A percentile compares a stretch with the other conserved stretches of the same genome.
Evolutionary conservation across 2,329 filamentous ascomycete species (phyloP).

Genomic region (Calonectria leucothoes): DNA sequence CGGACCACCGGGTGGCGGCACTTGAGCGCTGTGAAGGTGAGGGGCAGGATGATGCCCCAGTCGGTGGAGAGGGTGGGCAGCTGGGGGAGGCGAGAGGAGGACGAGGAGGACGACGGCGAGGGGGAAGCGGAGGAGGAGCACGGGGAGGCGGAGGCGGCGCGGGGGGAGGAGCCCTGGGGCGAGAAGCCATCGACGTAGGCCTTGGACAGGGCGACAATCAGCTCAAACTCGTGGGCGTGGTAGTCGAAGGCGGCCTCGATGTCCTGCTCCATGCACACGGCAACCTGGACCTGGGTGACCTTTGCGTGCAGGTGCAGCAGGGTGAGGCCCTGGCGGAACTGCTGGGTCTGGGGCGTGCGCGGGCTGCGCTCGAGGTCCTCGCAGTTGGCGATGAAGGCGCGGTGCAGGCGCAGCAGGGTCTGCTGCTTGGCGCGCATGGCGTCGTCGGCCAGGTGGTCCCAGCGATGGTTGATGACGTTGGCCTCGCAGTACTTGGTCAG

Average conservation of each 20-base stretch:
- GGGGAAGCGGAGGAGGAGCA: too few species aligned
- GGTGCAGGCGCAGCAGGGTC: neutral
- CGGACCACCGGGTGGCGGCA: neutral
- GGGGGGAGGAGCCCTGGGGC: neutral
- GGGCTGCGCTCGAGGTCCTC: neutral
- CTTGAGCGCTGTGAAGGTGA: neutral
- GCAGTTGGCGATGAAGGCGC: neutral
- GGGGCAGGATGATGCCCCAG: neutral
- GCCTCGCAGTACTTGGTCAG: neutral
- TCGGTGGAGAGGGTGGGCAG: neutral
- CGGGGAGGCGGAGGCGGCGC: too few species aligned
- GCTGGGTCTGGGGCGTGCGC: neutral
- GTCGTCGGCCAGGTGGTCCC: neutral
- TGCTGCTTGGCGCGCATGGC: neutral
- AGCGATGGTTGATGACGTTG: neutral
- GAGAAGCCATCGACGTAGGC: neutral
- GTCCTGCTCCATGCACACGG: neutral
- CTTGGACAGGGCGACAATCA: neutral
- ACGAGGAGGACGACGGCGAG: too few species aligned
- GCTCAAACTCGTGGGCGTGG: neutral
- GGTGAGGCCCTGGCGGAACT: neutral
- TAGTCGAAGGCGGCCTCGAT: slow-evolving; percentile 1
- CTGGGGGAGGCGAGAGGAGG: neutral
- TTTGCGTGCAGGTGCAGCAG: neutral
- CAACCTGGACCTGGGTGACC: neutral